Base-by-base conservation (phyloP, 768 basidiomycete species). In the Suillus bovinus region DNA sequence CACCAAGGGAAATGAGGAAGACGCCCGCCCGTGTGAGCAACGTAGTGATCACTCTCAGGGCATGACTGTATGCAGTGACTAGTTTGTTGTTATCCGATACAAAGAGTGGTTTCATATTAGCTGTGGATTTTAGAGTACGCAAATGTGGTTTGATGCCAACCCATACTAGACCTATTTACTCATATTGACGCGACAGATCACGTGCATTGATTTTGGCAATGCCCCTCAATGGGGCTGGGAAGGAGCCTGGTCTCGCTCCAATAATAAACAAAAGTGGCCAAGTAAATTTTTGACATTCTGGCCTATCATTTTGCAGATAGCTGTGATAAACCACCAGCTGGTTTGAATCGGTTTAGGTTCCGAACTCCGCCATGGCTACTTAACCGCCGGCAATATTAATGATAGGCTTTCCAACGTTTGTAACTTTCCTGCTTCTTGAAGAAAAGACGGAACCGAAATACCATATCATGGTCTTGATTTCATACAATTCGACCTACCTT, bases 181-280 rank as follows among this genome's bases (percentile, higher is more conserved):
- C 29, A 17, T 50, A 31, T 50, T 31, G 54, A 55, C 54, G 54
- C 14, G 54, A 38, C 54, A 27, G 54, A 55, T 55, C 54, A 55
- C 54, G 54, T 55, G 54, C 14, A 27, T 38, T 55, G n/a, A 38
- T 34, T 52, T 52, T 52, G 50, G 42, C n/a, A n/a, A n/a, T n/a
- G n/a, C n/a, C n/a, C n/a, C n/a, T n/a, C n/a, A n/a, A n/a, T n/a
- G n/a, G n/a, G n/a, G n/a, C n/a, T n/a, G n/a, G n/a, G n/a, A n/a
- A n/a, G n/a, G n/a, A n/a, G n/a, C n/a, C n/a, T n/a, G n/a, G n/a
- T n/a, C n/a, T n/a, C n/a, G n/a, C n/a, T n/a, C n/a, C n/a, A n/a
- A n/a, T n/a, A n/a, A n/a, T n/a, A n/a, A n/a, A n/a, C n/a, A n/a
- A n/a, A n/a, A n/a, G n/a, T n/a, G n/a, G n/a, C n/a, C n/a, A n/a